Percentiles rank a stretch among this genome's conserved stretches.
Conservation (phyloP, 495 filamentous ascomycete species). For the Penicillium parvum region DNA sequence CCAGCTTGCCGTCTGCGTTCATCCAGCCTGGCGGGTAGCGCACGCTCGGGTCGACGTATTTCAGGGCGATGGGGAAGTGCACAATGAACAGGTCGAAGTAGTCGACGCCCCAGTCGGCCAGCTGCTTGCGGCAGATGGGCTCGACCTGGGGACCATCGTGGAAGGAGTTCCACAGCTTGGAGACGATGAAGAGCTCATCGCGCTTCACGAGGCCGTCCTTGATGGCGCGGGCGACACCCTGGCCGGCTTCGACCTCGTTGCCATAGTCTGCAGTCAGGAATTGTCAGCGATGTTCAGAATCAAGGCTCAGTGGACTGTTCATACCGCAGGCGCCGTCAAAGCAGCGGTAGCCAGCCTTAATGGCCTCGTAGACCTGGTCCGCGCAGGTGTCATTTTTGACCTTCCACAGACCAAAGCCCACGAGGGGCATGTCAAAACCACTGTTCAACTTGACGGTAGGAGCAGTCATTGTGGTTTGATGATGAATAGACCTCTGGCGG, state of each 20-base stretch:
- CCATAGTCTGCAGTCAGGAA: constrained; percentile 63
- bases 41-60: constrained; percentile 71
- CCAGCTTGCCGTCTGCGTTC: constrained; percentile 55
- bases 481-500: background rate
- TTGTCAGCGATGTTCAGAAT: too few species aligned
- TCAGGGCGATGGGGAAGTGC: constrained; percentile 76
- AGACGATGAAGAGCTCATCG: constrained; percentile 84
- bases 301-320: too few species aligned
- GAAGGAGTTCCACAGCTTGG: constrained; percentile 91
- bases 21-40: constrained; percentile 81
- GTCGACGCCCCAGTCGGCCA: constrained; percentile 74
- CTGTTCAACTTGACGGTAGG: constrained; percentile 69
- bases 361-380: constrained; percentile 81
- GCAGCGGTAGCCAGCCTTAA: constrained; percentile 81
- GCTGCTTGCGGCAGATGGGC: constrained; percentile 67
- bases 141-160: constrained; percentile 70
- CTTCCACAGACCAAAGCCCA: constrained; percentile 83
- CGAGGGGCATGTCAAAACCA: constrained; percentile 80
- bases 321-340: constrained; percentile 85
- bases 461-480: constrained; percentile 18
- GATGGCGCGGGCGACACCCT: constrained; percentile 84
- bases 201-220: constrained; percentile 81
- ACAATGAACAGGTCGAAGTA: constrained; percentile 84
- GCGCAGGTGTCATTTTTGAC: constrained; percentile 72
- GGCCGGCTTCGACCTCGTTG: constrained; percentile 78